A percentile compares a stretch with the other conserved stretches of the same genome.
phyloP scores from a whole-genome alignment of 1,284 basidiomycete genomes.

The Baeospora myosura region DNA sequence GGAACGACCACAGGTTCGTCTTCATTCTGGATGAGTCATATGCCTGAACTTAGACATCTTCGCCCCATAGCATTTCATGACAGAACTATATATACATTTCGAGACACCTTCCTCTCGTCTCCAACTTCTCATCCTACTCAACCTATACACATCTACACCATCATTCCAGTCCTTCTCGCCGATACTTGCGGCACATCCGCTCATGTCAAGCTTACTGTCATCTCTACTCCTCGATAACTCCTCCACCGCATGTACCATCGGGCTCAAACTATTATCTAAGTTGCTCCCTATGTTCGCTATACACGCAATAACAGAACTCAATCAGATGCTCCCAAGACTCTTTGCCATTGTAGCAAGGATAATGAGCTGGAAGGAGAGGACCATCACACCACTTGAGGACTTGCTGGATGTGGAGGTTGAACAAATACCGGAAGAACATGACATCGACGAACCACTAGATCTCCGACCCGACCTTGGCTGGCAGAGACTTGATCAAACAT shows the following conservation, averaged over 20 bases:
- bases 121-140: constrained; percentile 61
- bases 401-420: constrained; percentile 29
- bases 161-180: constrained; percentile 41
- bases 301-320: constrained; percentile 47
- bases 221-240: constrained; percentile 69
- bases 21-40: constrained; percentile 9
- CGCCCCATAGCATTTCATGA: constrained; percentile 51
- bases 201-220: constrained; percentile 52
- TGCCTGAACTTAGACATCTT: constrained; percentile 12
- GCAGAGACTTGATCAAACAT: constrained; percentile 54
- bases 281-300: constrained; percentile 68
- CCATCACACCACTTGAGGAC: constrained; percentile 22
- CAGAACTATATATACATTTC: constrained; percentile 58
- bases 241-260: constrained; percentile 57
- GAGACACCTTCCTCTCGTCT: constrained; percentile 49
- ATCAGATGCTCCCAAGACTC: constrained; percentile 50
- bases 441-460: constrained; percentile 30
- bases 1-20: constrained; percentile 52
- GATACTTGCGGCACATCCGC: constrained; percentile 52
- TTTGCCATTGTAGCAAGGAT: constrained; percentile 60
- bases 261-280: constrained; percentile 57
- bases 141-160: constrained; percentile 48
- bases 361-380: constrained; percentile 61
- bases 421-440: constrained; percentile 24
- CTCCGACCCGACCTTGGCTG: constrained; percentile 53